A percentile compares a stretch with the other conserved stretches of the same genome.
These are phyloP conservation scores for Aspergillus sp. DNA, from an alignment of 2,329 filamentous ascomycete genomes.

Conservation along the genomic window DNA sequence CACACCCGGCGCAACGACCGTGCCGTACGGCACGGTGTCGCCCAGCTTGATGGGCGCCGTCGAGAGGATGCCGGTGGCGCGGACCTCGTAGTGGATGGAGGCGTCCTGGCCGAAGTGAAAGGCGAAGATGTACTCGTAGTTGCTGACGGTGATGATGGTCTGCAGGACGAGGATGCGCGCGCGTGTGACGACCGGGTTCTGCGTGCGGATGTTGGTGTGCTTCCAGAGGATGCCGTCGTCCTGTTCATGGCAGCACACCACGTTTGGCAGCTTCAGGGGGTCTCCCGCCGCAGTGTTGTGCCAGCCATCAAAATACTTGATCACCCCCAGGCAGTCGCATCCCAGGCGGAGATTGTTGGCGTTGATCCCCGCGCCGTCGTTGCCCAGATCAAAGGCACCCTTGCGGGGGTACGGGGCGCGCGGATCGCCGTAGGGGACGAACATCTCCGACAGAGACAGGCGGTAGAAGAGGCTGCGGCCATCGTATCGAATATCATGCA, in stretches of 20 bases:
- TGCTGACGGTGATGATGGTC: constrained; percentile 42
- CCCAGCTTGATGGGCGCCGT: constrained; percentile 37
- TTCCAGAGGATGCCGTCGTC: constrained; percentile 43
- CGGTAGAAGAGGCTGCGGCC: constrained; percentile 42
- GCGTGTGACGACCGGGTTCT: constrained; percentile 34
- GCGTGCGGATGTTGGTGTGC: constrained; percentile 40
- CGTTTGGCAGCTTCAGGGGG: constrained; percentile 40
- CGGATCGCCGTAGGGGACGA: constrained; percentile 46
- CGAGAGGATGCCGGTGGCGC: constrained; percentile 48
- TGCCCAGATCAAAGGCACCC: constrained; percentile 46
- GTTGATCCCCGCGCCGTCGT: constrained; percentile 42
- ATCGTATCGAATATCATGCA: constrained; percentile 43
- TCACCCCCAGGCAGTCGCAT: constrained; percentile 46
- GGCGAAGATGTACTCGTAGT: constrained; percentile 47
- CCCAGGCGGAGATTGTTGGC: constrained; percentile 44
- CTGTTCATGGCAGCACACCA: constrained; percentile 43
- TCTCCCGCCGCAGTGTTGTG: constrained; percentile 34
- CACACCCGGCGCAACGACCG: constrained; percentile 41
- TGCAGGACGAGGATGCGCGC: constrained; percentile 37
- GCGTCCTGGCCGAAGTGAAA: constrained; percentile 44
- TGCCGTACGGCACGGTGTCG: constrained; percentile 38
- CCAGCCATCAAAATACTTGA: constrained; percentile 45
- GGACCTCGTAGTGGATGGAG: constrained; percentile 42
- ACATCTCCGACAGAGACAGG: constrained; percentile 45
- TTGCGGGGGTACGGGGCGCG: constrained; percentile 44